Conservation (phyloP, 2,329 filamentous ascomycete species). For the Falciphora oryzae region DNA sequence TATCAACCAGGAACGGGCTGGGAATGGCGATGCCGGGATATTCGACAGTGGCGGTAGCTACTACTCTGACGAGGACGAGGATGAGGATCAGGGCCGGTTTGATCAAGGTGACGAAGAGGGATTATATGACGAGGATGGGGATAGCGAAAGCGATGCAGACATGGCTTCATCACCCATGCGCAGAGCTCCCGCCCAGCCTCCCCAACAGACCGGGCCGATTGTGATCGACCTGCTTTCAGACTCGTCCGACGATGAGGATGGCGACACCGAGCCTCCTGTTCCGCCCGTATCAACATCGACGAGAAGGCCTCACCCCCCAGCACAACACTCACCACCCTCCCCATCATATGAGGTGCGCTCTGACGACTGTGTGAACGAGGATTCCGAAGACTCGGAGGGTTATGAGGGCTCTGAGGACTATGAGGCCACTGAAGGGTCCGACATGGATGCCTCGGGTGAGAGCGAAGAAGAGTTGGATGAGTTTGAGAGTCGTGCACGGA, state of each 20-base stretch:
- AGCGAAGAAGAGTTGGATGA: constrained; percentile 8
- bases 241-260: constrained; percentile 30
- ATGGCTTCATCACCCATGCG: constrained; percentile 2
- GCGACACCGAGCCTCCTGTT: neutral
- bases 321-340: neutral
- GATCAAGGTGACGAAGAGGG: constrained; percentile 17
- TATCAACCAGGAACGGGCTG: neutral
- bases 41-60: constrained; percentile 2
- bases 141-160: constrained; percentile 16
- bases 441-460: constrained; percentile 6
- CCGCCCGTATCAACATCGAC: neutral
- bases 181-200: constrained; percentile 6
- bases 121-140: constrained; percentile 15
- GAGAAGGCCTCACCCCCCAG: neutral
- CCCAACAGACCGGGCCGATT: constrained; percentile 24
- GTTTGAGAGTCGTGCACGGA: neutral
- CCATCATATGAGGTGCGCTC: constrained; percentile 9
- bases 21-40: neutral
- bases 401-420: constrained; percentile 10
- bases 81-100: constrained; percentile 16
- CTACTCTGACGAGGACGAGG: constrained; percentile 9
- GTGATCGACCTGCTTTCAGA: constrained; percentile 43
- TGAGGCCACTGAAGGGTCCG: constrained; percentile 4
- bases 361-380: constrained; percentile 7
- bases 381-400: constrained; percentile 10